These are phyloP conservation scores for Russula griseocarnosa DNA, from an alignment of 768 basidiomycete genomes.

Conservation along the genomic window DNA sequence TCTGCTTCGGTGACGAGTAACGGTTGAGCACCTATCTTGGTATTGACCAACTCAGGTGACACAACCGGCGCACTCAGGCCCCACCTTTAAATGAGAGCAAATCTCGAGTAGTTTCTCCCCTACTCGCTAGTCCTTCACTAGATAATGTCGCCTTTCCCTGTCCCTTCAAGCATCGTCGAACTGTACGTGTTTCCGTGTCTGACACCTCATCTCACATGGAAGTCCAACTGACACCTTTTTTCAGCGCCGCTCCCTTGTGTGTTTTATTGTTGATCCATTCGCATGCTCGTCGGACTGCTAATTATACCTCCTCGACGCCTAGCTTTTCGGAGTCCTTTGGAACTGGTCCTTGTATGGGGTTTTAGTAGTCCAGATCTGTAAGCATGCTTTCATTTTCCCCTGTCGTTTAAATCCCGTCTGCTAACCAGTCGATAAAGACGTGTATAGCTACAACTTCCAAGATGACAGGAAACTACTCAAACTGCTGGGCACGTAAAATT, in stretches of 20 bases:
- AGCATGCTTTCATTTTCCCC: background rate
- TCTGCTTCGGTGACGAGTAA: background rate
- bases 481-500: background rate
- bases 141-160: background rate
- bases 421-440: conserved; percentile 8
- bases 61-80: background rate
- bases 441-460: conserved; percentile 18
- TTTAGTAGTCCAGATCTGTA: conserved; percentile 16
- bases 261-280: background rate
- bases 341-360: conserved; percentile 17
- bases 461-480: conserved; percentile 7
- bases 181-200: conserved; percentile 2
- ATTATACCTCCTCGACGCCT: background rate
- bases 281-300: background rate
- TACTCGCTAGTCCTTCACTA: background rate
- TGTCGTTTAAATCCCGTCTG: background rate
- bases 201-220: background rate
- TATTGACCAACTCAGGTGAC: background rate
- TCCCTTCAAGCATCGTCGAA: background rate
- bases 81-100: background rate
- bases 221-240: background rate
- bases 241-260: conserved; percentile 18
- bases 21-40: background rate
- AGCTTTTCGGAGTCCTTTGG: conserved; percentile 20
- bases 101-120: background rate